These are phyloP conservation scores for Tausonia pullulans DNA, from an alignment of 1,284 basidiomycete genomes.

Conservation along the genomic window DNA sequence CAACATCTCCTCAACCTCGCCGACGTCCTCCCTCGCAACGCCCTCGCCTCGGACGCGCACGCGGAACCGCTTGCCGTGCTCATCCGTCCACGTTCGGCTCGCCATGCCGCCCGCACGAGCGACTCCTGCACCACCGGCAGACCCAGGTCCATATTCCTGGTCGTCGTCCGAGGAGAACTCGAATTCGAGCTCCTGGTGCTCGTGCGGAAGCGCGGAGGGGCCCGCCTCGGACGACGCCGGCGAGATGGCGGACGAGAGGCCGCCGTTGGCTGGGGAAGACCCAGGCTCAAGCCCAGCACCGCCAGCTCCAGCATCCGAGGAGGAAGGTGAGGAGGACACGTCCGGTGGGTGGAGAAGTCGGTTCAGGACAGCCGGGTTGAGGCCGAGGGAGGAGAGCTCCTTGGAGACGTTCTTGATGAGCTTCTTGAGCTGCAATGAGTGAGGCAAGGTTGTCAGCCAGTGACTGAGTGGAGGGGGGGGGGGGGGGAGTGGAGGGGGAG, in stretches of 20 bases:
- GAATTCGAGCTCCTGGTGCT: conserved; percentile 28
- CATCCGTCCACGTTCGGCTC: conserved; percentile 13
- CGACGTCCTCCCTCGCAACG: background rate
- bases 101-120: background rate
- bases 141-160: too few relatives aligned
- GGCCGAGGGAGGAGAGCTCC: conserved; percentile 68
- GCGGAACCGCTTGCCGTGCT: conserved; percentile 15
- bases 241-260: too few relatives aligned
- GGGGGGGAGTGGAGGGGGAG: background rate
- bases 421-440: conserved; percentile 62
- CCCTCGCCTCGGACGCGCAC: conserved; percentile 10
- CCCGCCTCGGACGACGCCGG: too few relatives aligned
- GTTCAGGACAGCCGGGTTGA: conserved; percentile 50
- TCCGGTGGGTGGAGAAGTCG: conserved; percentile 36
- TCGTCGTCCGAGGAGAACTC: conserved; percentile 20
- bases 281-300: too few relatives aligned
- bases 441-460: background rate
- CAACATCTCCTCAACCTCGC: background rate
- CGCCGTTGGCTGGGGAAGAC: too few relatives aligned
- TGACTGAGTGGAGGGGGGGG: background rate
- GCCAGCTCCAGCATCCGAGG: background rate
- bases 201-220: too few relatives aligned
- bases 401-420: conserved; percentile 75
- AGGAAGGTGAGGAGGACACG: background rate
- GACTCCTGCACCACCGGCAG: too few relatives aligned